Base-by-base conservation (phyloP, 1,139 yeast genomes). In the Hyphopichia wangnamkhiaoensis region DNA sequence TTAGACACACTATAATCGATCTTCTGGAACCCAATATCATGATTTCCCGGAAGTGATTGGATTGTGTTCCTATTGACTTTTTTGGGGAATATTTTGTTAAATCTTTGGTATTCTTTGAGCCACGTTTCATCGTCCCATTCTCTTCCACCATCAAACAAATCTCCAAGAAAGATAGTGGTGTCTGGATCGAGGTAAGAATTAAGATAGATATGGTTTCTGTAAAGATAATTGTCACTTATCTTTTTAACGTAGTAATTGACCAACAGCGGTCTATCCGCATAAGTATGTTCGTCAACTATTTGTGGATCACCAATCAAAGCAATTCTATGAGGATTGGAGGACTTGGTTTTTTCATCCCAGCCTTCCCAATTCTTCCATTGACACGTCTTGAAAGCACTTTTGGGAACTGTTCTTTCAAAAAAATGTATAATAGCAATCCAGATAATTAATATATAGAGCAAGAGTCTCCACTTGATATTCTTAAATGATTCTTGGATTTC, bases 71-170 rank as follows among this genome's bases (percentile, higher is more conserved):
- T 71, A 41, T 79, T 63, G 50, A 65, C 46, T 65, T 77, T 54
- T 19, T 63, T 63, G 15, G 78, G 76, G 57, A 86, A 93, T 1
- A 93, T 77, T 2, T 60, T 50, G 50, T 76, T 74, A 59, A 87
- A 93, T 40, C 98, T 66, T 20, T 59, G 54, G 52, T 75, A 83
- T 58, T 93, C 98, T n/a, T 71, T 64, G 26, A 75, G 55, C 97
- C 98, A 93, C 16, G 62, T 68, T 2, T 50, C 46, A 37, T 57
- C 55, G 4, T 64, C 68, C 95, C 96, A 90, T 45, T 87, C 89
- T 42, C 98, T 71, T 0, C 98, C 98, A 12, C 98, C 98, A 60
- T 93, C 98, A 55, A 91, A 88, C 42, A 91, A 63, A 57, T 93
- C 98, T 0, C 98, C 98, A 33, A 93, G 65, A 55, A 89, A 93